These are phyloP conservation scores for Eutreptiella sp. DNA, from an alignment of 208 protist species.

Conservation along the genomic window DNA sequence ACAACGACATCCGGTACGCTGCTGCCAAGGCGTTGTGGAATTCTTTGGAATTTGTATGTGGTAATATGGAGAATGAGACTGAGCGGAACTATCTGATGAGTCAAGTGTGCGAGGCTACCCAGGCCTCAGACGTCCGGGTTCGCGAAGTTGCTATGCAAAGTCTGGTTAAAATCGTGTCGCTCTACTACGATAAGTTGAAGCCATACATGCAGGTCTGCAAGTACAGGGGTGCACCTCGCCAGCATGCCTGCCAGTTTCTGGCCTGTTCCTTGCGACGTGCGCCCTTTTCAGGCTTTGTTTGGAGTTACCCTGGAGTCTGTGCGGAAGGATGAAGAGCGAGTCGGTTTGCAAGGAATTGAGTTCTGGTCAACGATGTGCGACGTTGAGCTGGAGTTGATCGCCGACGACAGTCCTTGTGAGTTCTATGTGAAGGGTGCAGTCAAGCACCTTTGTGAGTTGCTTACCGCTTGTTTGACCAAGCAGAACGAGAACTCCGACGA, in stretches of 20 bases:
- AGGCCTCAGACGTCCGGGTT: constrained; percentile 11
- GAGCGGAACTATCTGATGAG: constrained; percentile 82
- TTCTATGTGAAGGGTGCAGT: constrained; percentile 74
- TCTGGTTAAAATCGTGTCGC: constrained; percentile 83
- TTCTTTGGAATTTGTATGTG: constrained; percentile 88
- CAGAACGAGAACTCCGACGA: constrained; percentile 86
- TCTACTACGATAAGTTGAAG: constrained; percentile 89
- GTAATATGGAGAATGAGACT: constrained; percentile 80
- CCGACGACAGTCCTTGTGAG: constrained; percentile 42
- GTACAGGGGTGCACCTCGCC: constrained; percentile 31
- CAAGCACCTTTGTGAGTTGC: constrained; percentile 68
- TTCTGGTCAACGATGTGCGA: constrained; percentile 96
- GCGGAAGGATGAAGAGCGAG: constrained; percentile 73
- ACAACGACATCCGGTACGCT: constrained; percentile 66
- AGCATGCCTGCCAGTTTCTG: background rate
- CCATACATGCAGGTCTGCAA: constrained; percentile 72
- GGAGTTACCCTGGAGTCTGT: constrained; percentile 79
- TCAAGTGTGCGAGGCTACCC: constrained; percentile 68
- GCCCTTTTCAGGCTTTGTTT: constrained; percentile 41
- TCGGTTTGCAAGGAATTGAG: constrained; percentile 87
- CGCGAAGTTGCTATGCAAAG: constrained; percentile 79
- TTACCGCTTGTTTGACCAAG: constrained; percentile 67
- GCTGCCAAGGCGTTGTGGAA: constrained; percentile 86
- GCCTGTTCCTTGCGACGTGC: background rate
- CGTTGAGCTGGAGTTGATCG: constrained; percentile 74